Conservation (phyloP, 2,329 filamentous ascomycete genomes). For the Trichoderma citrinoviride region DNA sequence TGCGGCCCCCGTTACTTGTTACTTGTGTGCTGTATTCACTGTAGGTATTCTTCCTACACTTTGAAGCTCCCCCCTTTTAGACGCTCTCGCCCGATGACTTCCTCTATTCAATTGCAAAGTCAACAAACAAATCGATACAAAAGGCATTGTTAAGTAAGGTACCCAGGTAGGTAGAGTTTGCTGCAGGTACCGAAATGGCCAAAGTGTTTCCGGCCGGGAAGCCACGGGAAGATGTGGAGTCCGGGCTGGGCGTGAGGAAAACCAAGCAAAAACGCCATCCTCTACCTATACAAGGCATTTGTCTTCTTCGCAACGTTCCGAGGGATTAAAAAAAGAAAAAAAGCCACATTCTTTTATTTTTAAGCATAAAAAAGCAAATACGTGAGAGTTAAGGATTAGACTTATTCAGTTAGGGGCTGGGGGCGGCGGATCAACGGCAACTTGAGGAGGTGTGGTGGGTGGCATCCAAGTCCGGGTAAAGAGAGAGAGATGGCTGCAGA, state of each 20-base stretch:
- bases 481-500: neutral
- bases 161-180: too few relatives aligned
- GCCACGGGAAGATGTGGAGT: slow-evolving; percentile 6
- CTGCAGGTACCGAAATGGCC: neutral
- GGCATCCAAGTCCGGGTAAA: neutral
- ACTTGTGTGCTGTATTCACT: too few relatives aligned
- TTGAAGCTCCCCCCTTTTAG: too few relatives aligned
- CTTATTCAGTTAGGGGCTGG: slow-evolving; percentile 2
- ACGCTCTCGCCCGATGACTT: too few relatives aligned
- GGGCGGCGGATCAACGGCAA: neutral
- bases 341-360: neutral
- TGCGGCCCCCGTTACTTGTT: neutral
- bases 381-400: slow-evolving; percentile 5
- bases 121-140: too few relatives aligned
- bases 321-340: too few relatives aligned
- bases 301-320: neutral
- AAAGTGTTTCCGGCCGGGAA: neutral
- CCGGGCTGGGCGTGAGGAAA: too few relatives aligned
- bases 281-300: too few relatives aligned
- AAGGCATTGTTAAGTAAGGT: too few relatives aligned
- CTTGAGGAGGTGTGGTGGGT: neutral
- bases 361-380: neutral
- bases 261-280: too few relatives aligned
- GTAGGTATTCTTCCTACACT: too few relatives aligned
- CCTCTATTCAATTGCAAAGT: too few relatives aligned